Evolutionary conservation across 768 basidiomycete species (phyloP), one percentile per base, ranked within the genome.

Genomic region (Naganishia onofrii): DNA sequence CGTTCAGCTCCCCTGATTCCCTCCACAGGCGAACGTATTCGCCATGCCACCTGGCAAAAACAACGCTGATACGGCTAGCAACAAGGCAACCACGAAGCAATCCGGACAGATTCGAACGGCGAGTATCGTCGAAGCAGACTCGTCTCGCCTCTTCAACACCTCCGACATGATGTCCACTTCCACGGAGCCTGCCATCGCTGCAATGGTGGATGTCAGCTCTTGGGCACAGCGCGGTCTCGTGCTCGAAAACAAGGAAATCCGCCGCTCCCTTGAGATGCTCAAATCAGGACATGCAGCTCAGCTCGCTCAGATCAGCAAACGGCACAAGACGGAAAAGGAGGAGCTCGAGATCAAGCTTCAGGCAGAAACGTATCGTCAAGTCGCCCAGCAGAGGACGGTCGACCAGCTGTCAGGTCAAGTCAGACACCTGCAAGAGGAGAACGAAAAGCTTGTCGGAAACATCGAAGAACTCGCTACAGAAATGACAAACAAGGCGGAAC

Each of bases 141-240:
- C 60, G 3, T 63, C 60, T 2, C 60, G 38, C 7, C 60, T 26
- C 42, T n/a, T 42, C 32, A 26, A 13, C 23, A 26, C 48, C 48
- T 51, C 60, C 5, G 60, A 63, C 60, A 15, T 8, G 19, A 63
- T 44, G 38, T 63, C 60, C 4, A n/a, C 57, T 13, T 5, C 57
- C 29, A 28, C 42, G 1, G 60, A 63, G 46, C 42, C 60, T 15
- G 60, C 36, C 2, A 63, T 34, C 26, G 60, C 38, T 12, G 60
- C 60, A 9, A 63, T 63, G 60, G 26, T 63, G 23, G 60, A 63
- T 34, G 60, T 63, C 38, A 63, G 60, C 21, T 42, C 60, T 2
- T 63, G 60, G 60, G 60, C 60, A 23, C 60, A 63, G 21, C 21
- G 60, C 36, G 60, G 60, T 44, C 60, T 63, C 60, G 60, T 63